A percentile compares a stretch with the other conserved stretches of the same genome.
These are phyloP conservation scores for Anastatica hierochuntica DNA, from an alignment of 345 rosid species.

Conservation along the genomic window DNA sequence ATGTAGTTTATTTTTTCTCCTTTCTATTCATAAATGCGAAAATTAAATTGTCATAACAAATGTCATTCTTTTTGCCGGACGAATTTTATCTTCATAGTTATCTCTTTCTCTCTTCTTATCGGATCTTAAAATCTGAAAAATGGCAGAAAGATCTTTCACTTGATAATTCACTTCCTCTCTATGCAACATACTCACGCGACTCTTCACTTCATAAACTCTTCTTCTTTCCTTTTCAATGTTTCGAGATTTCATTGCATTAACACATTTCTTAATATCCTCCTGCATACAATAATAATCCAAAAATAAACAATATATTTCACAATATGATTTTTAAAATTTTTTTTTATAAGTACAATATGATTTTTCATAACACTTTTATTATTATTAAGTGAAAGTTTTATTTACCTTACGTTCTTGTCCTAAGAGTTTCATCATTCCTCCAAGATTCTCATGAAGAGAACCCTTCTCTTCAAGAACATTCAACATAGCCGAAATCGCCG, in stretches of 20 bases:
- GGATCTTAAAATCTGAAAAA: slow-evolving; percentile 22
- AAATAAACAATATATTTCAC: neutral
- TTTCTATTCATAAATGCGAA: neutral
- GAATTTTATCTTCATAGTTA: neutral
- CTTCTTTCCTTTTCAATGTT: neutral
- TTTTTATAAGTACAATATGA: no score
- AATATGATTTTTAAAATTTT: no score
- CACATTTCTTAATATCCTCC: slow-evolving; percentile 9
- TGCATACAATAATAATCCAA: neutral
- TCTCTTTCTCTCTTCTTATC: slow-evolving; percentile 36
- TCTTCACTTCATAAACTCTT: neutral
- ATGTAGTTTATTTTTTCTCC: neutral
- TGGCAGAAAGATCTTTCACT: slow-evolving; percentile 28
- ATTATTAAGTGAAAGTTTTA: neutral
- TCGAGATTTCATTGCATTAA: neutral
- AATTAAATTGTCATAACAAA: neutral
- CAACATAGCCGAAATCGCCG: slow-evolving; percentile 40
- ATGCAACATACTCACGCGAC: neutral
- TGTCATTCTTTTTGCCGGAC: slow-evolving; percentile 8
- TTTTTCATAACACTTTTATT: neutral
- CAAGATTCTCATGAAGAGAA: neutral
- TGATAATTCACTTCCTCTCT: slow-evolving; percentile 13
- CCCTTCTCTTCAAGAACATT: slow-evolving; percentile 24
- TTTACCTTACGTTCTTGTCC: slow-evolving; percentile 7
- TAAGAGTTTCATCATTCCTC: slow-evolving; percentile 5